phyloP scores from a whole-genome alignment of 2,329 filamentous ascomycete species.

The Malbranchea zuffiana region DNA sequence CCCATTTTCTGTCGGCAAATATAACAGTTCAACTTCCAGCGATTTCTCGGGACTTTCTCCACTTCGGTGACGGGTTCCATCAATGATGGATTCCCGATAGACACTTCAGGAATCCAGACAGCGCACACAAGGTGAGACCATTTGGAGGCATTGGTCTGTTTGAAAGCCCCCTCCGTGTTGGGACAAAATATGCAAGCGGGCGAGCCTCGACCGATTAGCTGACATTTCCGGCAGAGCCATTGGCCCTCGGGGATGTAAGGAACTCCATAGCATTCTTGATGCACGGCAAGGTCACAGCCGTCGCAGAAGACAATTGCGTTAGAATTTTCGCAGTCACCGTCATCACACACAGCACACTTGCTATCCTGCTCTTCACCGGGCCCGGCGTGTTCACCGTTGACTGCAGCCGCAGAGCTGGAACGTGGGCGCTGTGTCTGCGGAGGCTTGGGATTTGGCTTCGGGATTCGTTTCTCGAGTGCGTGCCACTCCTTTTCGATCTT shows the following conservation, averaged over 20 bases:
- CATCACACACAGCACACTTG: slow-evolving; percentile 95
- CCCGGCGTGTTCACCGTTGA: slow-evolving; percentile 78
- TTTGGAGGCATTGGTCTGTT: slow-evolving; percentile 90
- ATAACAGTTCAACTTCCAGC: slow-evolving; percentile 91
- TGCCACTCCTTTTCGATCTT: slow-evolving; percentile 99
- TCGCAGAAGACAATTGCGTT: slow-evolving; percentile 99
- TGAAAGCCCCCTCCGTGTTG: slow-evolving; percentile 94
- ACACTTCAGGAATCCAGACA: slow-evolving; percentile 97
- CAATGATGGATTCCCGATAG: slow-evolving; percentile 87
- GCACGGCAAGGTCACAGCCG: slow-evolving; percentile 91
- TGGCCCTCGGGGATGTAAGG: slow-evolving; percentile 98
- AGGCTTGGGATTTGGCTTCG: slow-evolving; percentile 91
- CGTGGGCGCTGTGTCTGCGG: slow-evolving; percentile 87
- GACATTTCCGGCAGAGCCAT: slow-evolving; percentile 95
- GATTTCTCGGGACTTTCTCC: slow-evolving; percentile 87
- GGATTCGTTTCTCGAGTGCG: slow-evolving; percentile 87
- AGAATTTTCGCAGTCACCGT: slow-evolving; percentile 98
- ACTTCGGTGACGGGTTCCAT: slow-evolving; percentile 98
- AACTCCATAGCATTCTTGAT: slow-evolving; percentile 97
- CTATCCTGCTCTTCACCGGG: slow-evolving; percentile 87
- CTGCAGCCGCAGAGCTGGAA: slow-evolving; percentile 86
- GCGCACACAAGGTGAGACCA: slow-evolving; percentile 96
- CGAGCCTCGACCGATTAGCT: slow-evolving; percentile 82
- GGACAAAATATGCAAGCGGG: slow-evolving; percentile 97
- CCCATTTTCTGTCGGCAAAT: slow-evolving; percentile 97